Base-by-base conservation (phyloP, 2,329 filamentous ascomycete species). In the Penicillium corylophilum region DNA sequence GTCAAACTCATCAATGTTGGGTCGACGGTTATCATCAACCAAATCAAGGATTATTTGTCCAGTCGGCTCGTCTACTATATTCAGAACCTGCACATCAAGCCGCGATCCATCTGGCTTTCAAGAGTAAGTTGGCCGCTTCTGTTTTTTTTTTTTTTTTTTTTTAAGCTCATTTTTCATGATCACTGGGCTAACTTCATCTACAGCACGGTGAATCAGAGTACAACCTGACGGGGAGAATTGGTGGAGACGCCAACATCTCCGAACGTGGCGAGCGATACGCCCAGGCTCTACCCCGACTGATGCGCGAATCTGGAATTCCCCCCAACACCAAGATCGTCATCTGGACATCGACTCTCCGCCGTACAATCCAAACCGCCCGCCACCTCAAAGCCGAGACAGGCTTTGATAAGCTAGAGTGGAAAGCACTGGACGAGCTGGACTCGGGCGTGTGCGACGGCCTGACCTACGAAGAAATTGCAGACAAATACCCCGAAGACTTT, bases 51-150 rank as follows among this genome's bases (percentile, higher is more conserved):
- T 73, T 99, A 99, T 68, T 80, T 99, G 24, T 94, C 96, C 71
- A 96, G 90, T 71, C 87, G 94, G 51, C 87, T 99, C 40, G 93
- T 99, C 41, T 99, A 99, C 74, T 99, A 96, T 71, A 84, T 97
- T 52, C 96, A 97, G 86, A 99, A 97, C 70, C 80, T 99, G 35
- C 94, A 99, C 75, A 99, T 99, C 71, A 93, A 93, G 59, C 93
- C 93, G 16, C 85, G 94, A 50, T 95, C 91, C 4, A 95, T 99
- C 60, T 99, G 94, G 94, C 77, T 99, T 46, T 97, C 94, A 61
- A 82, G 94, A 58, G 89, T 93, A 78, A 74, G 86, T 81, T 33
- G 13, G 46, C n/a, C 16, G 38, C 23, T 13, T 23, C 4, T 7
- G 7, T 40, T 13, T 15, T 13, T 4, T 8, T 18, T 24, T 24